A percentile compares a stretch with the other conserved stretches of the same genome.
Conservation (phyloP, 2,329 filamentous ascomycete species). For the Parasarocladium wereldwijsianum region DNA sequence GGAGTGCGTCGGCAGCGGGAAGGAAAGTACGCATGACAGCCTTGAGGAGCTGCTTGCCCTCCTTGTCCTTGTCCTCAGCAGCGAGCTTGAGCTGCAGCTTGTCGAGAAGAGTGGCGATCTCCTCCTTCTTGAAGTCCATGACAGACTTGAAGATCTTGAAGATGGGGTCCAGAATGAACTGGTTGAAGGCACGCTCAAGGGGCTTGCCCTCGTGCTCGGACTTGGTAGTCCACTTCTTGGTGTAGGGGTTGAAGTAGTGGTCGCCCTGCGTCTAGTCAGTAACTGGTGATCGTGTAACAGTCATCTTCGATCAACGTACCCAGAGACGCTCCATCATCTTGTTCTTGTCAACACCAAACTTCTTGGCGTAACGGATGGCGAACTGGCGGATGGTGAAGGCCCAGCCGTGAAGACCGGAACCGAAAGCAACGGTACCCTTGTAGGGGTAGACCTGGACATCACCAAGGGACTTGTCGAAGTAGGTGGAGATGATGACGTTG, state of each 20-base stretch:
- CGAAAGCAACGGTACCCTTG: conserved; percentile 95
- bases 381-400: conserved; percentile 99
- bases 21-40: conserved; percentile 98
- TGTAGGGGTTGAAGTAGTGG: conserved; percentile 99
- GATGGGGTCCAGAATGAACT: conserved; percentile 99
- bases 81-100: conserved; percentile 94
- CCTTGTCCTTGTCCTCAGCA: conserved; percentile 75
- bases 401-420: conserved; percentile 99
- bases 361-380: conserved; percentile 92
- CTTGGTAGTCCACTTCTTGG: conserved; percentile 99
- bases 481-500: conserved; percentile 99
- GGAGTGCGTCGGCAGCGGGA: conserved; percentile 88
- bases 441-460: conserved; percentile 98
- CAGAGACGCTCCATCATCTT: conserved; percentile 99
- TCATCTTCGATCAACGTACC: conserved; percentile 43
- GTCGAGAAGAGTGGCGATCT: conserved; percentile 65
- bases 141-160: conserved; percentile 96
- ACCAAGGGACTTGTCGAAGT: conserved; percentile 92
- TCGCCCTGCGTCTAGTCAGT: conserved; percentile 43
- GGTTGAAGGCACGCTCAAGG: conserved; percentile 97
- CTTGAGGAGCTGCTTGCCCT: conserved; percentile 97
- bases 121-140: conserved; percentile 98
- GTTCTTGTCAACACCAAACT: conserved; percentile 98
- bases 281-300: conserved; percentile 10
- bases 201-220: conserved; percentile 70